phyloP scores from a whole-genome alignment of 805 yeast species.

The Saccharomycopsis lassenensis region DNA sequence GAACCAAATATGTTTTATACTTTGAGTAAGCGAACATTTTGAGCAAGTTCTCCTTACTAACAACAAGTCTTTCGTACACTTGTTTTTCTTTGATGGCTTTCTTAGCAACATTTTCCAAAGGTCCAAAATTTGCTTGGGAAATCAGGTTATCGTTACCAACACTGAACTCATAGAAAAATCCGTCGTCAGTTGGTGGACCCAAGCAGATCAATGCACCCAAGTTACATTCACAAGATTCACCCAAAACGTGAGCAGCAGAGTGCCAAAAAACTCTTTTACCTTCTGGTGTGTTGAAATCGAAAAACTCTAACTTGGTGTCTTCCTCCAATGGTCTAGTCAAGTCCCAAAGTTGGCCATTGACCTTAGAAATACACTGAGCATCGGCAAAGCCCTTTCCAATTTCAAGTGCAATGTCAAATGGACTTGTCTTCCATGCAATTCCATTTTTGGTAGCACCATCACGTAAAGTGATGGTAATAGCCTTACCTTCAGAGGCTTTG shows the following conservation, averaged over 20 bases:
- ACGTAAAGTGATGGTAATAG: constrained; percentile 71
- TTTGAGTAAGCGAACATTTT: constrained; percentile 93
- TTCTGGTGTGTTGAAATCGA: constrained; percentile 88
- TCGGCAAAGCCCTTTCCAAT: constrained; percentile 85
- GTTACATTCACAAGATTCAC: constrained; percentile 97
- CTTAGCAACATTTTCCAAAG: constrained; percentile 77
- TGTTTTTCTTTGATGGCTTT: constrained; percentile 91
- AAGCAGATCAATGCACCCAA: constrained; percentile 85
- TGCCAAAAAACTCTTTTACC: constrained; percentile 98
- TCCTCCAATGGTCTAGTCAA: constrained; percentile 84
- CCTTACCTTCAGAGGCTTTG: constrained; percentile 40
- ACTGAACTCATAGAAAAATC: constrained; percentile 94
- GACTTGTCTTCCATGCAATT: constrained; percentile 81
- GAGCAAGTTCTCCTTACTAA: constrained; percentile 84
- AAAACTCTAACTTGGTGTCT: constrained; percentile 58
- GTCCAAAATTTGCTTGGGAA: constrained; percentile 71
- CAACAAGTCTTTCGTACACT: constrained; percentile 83
- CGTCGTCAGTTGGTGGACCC: constrained; percentile 98
- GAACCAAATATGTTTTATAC: constrained; percentile 82
- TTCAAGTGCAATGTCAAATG: constrained; percentile 70
- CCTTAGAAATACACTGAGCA: constrained; percentile 83
- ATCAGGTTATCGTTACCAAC: constrained; percentile 66
- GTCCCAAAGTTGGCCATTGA: constrained; percentile 89
- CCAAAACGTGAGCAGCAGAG: constrained; percentile 94
- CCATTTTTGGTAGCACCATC: constrained; percentile 79